A percentile compares a stretch with the other conserved stretches of the same genome.
These are phyloP conservation scores for Podila verticillata DNA, from an alignment of 192 early-diverging fungal species.

Conservation along the genomic window DNA sequence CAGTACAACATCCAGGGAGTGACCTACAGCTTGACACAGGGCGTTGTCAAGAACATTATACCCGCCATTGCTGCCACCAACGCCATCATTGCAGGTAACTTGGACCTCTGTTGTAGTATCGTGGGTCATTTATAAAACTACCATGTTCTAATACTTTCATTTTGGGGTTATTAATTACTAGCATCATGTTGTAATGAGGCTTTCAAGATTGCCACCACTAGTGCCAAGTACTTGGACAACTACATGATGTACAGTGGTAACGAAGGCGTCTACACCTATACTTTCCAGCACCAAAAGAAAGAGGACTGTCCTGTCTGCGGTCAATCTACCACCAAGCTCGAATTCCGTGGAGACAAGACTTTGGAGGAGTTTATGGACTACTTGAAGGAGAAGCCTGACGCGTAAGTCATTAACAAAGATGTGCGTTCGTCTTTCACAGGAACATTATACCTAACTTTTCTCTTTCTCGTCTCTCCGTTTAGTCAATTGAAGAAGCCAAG, in stretches of 20 bases:
- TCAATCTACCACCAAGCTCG: conserved; percentile 59
- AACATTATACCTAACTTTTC: neutral
- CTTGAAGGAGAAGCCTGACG: conserved; percentile 76
- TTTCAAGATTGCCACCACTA: conserved; percentile 87
- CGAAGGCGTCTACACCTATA: conserved; percentile 89
- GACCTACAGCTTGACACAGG: conserved; percentile 91
- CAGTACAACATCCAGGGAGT: conserved; percentile 89
- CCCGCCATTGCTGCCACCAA: conserved; percentile 95
- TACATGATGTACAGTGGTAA: conserved; percentile 98
- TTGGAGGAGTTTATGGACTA: conserved; percentile 86
- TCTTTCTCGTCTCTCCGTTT: neutral
- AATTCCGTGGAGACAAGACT: conserved; percentile 61
- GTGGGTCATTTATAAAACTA: neutral
- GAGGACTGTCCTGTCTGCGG: conserved; percentile 95
- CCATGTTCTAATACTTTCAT: neutral
- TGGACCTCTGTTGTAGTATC: neutral
- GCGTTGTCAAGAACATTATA: conserved; percentile 98
- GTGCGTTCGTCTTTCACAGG: neutral
- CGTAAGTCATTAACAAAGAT: conserved; percentile 57
- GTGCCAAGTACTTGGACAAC: conserved; percentile 85
- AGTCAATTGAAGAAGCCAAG: conserved; percentile 91
- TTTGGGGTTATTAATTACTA: conserved; percentile 31
- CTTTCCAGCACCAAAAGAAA: conserved; percentile 84
- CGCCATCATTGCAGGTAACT: conserved; percentile 75
- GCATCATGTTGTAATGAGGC: conserved; percentile 96